Base-by-base conservation (phyloP, 2,329 filamentous ascomycete genomes). In the Blastomyces parvus region DNA sequence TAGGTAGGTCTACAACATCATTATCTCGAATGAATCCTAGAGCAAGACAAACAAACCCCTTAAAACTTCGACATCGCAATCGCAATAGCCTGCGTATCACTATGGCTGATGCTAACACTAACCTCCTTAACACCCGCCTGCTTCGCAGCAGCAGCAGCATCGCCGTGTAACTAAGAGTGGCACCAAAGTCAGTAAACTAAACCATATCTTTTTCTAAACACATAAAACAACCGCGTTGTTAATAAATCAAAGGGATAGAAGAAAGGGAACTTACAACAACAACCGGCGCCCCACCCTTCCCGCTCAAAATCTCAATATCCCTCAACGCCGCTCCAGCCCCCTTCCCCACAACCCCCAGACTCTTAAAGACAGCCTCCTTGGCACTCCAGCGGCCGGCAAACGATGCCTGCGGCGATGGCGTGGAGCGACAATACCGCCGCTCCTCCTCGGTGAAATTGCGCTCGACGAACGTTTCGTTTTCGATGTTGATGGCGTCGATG, bases 281-380 rank as follows among this genome's bases (percentile, higher is more conserved):
- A 68, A 84, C 82, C 11, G 94, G 94, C 46, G 88, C 91, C 46
- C 88, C 91, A 64, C 94, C 94, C 56, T 85, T 88, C 68, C 89
- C 86, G 72, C 87, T 88, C 66, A 85, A 77, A 70, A 99, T 93
- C 80, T 99, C 95, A 79, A 99, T 99, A 52, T 97, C 92, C 81
- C 88, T 94, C 78, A 99, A 77, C 19, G 91, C 83, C 64, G 94
- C 93, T 67, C 95, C 94, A 11, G 89, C 92, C 66, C 94, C 94
- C 78, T 89, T 87, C 77, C 92, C 88, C 69, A 84, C 80, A 14
- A 97, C 92, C 68, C 92, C 91, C 17, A 99, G 82, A 46, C 90
- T 91, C 85, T 99, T 99, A 84, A 99, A 99, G 0, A 99, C 92
- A 36, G 94, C 94, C 61, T 99, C 94, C 81, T 99, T 99, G 44